Percentiles rank a stretch among this genome's conserved stretches.
These are phyloP conservation scores for Eutypa lata DNA, from an alignment of 2,329 filamentous ascomycete genomes.

Conservation along the genomic window DNA sequence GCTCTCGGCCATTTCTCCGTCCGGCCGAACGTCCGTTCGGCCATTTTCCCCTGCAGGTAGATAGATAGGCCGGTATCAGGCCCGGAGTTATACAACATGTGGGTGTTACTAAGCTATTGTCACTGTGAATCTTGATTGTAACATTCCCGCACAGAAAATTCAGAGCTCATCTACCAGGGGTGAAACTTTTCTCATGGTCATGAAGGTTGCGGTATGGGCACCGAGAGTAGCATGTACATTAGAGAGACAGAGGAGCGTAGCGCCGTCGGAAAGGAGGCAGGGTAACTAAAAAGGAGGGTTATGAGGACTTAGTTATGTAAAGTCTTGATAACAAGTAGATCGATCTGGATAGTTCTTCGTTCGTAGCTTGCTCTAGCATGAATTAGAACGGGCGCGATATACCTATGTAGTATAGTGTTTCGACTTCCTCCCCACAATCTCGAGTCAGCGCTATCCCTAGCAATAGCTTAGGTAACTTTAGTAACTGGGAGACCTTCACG, in stretches of 20 bases:
- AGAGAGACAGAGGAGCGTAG: no score
- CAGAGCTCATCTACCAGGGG: no score
- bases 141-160: not conserved
- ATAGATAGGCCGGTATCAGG: not conserved
- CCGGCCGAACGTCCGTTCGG: not conserved
- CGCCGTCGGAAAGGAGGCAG: no score
- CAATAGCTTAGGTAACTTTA: not conserved
- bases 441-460: not conserved
- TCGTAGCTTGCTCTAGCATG: not conserved
- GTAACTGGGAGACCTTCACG: not conserved
- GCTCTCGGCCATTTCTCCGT: not conserved
- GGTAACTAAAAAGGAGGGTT: no score
- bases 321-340: no score
- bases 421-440: not conserved
- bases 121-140: not conserved
- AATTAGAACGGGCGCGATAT: not conserved
- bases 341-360: no score
- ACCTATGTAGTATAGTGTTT: not conserved
- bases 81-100: not conserved
- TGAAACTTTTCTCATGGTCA: no score
- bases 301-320: no score
- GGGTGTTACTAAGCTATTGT: no score
- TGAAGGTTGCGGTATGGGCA: no score
- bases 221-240: no score
- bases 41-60: not conserved